Conservation (phyloP, 2,329 filamentous ascomycete genomes). For the Diaporthe citriasiana region DNA sequence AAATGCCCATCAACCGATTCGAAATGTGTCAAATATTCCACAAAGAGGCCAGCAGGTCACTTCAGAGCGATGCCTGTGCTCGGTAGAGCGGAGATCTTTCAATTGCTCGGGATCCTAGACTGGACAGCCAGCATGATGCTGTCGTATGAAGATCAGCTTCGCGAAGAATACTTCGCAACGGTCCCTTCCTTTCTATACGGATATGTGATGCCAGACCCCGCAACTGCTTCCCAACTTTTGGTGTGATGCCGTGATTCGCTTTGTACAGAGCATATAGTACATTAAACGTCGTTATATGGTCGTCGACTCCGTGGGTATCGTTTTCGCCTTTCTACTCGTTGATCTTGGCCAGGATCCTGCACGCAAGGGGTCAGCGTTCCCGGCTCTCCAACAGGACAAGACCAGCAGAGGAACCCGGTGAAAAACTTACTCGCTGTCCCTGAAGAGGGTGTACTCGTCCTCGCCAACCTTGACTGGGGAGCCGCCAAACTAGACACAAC, state of each 20-base stretch:
- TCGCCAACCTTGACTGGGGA: constrained; percentile 97
- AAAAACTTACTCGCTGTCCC: constrained; percentile 92
- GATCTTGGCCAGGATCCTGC: constrained; percentile 97
- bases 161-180: background rate
- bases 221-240: constrained; percentile 39
- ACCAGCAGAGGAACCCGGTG: constrained; percentile 9
- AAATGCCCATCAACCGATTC: background rate
- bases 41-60: background rate
- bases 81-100: constrained; percentile 30
- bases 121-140: constrained; percentile 17
- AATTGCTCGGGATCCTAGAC: constrained; percentile 26
- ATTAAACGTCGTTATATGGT: constrained; percentile 46
- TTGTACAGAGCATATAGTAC: constrained; percentile 46
- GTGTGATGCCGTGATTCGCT: constrained; percentile 44
- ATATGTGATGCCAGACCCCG: constrained; percentile 34
- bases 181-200: constrained; percentile 34
- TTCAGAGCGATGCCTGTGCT: background rate
- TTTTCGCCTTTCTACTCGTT: constrained; percentile 80
- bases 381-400: background rate
- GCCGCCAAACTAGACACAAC: constrained; percentile 80
- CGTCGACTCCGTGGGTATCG: constrained; percentile 42
- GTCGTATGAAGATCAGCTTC: constrained; percentile 9
- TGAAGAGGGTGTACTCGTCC: constrained; percentile 95
- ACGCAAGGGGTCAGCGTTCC: constrained; percentile 42
- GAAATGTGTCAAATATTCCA: background rate